phyloP scores from a whole-genome alignment of 2,329 filamentous ascomycete species.

The Fusarium sp. region DNA sequence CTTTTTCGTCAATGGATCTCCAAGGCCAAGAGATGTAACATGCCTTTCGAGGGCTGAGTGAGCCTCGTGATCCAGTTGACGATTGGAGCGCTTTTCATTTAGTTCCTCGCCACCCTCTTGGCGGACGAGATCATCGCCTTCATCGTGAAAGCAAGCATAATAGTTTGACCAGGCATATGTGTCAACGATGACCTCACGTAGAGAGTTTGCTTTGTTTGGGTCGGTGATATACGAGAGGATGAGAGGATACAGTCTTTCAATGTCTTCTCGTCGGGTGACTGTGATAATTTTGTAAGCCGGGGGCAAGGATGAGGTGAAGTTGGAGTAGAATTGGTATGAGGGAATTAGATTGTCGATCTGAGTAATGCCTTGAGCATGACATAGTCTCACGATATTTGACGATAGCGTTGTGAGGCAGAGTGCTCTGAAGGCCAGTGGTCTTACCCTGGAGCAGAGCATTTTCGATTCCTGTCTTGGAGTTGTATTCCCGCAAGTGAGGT shows the following conservation, averaged over 20 bases:
- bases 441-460: conserved; percentile 5
- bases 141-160: not conserved
- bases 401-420: not conserved
- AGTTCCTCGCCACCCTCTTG: conserved; percentile 3
- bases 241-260: not conserved
- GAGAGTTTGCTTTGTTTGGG: not conserved
- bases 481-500: not conserved
- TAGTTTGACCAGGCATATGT: not conserved
- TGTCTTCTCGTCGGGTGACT: not conserved
- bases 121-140: not conserved
- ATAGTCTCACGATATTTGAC: not conserved
- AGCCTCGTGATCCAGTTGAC: not conserved
- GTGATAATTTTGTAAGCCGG: not conserved
- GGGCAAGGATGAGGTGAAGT: not conserved
- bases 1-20: not conserved
- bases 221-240: not conserved
- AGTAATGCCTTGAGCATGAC: not conserved
- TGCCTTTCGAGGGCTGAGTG: not conserved
- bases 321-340: not conserved
- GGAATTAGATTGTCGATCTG: not conserved
- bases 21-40: conserved; percentile 4
- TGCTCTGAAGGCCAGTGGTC: not conserved
- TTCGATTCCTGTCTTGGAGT: not conserved
- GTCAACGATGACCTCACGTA: not conserved
- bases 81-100: conserved; percentile 14